A percentile compares a stretch with the other conserved stretches of the same genome.
These are phyloP conservation scores for Didymella arachidicola DNA, from an alignment of 2,329 filamentous ascomycete genomes.

Conservation along the genomic window DNA sequence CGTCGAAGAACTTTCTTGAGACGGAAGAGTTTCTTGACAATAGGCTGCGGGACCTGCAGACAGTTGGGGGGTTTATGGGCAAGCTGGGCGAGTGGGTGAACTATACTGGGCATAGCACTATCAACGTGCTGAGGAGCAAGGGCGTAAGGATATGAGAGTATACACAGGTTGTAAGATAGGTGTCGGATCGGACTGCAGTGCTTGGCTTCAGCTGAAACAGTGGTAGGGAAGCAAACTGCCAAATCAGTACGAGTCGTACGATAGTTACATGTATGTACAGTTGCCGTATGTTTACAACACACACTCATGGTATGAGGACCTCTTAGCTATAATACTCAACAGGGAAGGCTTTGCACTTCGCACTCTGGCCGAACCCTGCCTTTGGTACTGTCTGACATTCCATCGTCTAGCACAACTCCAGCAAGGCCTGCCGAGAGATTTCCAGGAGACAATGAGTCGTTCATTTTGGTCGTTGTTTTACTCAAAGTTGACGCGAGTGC, in stretches of 20 bases:
- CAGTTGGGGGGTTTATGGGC: constrained; percentile 67
- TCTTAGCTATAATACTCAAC: background rate
- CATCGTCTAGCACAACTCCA: background rate
- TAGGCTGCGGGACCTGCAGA: constrained; percentile 73
- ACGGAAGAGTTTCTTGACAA: constrained; percentile 82
- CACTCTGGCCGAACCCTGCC: no score
- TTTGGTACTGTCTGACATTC: no score
- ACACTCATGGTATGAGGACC: background rate
- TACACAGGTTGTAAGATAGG: background rate
- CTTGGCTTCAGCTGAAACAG: background rate
- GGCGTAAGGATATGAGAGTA: constrained; percentile 73
- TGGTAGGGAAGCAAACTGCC: background rate
- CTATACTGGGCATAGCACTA: constrained; percentile 76
- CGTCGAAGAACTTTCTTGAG: constrained; percentile 73
- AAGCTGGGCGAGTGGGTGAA: constrained; percentile 78
- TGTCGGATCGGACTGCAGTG: background rate
- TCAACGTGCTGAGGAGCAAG: constrained; percentile 89
- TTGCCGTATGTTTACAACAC: background rate
- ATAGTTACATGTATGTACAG: background rate
- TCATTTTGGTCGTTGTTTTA: background rate
- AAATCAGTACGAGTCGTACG: background rate
- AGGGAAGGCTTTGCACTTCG: background rate
- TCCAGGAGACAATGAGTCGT: background rate
- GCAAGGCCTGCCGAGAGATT: background rate
- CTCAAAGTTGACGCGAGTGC: background rate